These are phyloP conservation scores for Russula virescens DNA, from an alignment of 768 basidiomycete species.

Conservation along the genomic window DNA sequence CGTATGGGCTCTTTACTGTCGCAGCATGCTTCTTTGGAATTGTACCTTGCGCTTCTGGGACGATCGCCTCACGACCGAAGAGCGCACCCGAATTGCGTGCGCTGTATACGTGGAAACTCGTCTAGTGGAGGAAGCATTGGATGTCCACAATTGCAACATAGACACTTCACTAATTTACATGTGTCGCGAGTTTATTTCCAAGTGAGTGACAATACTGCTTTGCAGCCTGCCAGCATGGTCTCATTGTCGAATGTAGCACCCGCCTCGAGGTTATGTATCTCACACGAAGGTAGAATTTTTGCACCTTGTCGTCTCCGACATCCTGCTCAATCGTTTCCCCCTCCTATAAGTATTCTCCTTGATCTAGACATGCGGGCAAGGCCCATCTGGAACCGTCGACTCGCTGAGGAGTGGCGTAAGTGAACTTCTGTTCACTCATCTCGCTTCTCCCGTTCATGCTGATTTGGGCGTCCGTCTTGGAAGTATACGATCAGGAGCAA, in stretches of 20 bases:
- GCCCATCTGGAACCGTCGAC: constrained; percentile 61
- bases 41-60: constrained; percentile 52
- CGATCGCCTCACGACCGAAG: constrained; percentile 40
- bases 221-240: not conserved
- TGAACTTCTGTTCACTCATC: constrained; percentile 22
- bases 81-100: constrained; percentile 53
- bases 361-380: constrained; percentile 42
- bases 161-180: constrained; percentile 48
- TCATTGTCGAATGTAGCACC: constrained; percentile 7
- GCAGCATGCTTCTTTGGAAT: constrained; percentile 78
- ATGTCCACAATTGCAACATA: constrained; percentile 63
- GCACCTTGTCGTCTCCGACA: not conserved
- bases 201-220: constrained; percentile 7
- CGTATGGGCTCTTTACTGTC: constrained; percentile 77
- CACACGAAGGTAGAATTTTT: constrained; percentile 19
- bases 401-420: constrained; percentile 78
- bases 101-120: constrained; percentile 64
- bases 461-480: not conserved
- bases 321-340: not conserved
- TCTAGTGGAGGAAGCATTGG: constrained; percentile 59
- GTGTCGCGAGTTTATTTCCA: constrained; percentile 23
- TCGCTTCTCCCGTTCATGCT: constrained; percentile 4
- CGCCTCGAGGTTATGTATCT: constrained; percentile 25
- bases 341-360: constrained; percentile 41
- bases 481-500: constrained; percentile 60